Percentiles rank a stretch among this genome's conserved stretches.
These are phyloP conservation scores for Pichia sp. DNA, from an alignment of 1,139 yeast genomes.

Conservation along the genomic window DNA sequence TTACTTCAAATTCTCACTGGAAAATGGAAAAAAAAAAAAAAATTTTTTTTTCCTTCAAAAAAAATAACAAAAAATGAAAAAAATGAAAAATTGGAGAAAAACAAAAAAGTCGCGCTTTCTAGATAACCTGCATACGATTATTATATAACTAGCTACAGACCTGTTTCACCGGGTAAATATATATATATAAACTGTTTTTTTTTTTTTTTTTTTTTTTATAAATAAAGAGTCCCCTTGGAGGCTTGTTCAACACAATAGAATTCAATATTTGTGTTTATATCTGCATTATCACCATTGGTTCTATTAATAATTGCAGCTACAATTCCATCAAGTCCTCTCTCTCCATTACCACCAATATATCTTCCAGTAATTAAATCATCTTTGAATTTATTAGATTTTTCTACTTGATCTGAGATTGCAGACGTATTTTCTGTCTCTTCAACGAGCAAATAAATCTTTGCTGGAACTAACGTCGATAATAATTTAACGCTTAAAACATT, in stretches of 20 bases:
- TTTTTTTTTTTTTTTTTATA: not conserved
- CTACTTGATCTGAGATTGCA: not conserved
- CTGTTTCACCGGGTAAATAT: not conserved
- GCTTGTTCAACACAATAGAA: conserved; percentile 4
- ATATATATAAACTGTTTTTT: too few species aligned
- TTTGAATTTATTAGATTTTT: not conserved
- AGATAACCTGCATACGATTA: not conserved
- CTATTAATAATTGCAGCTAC: conserved; percentile 4
- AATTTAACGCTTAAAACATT: conserved; percentile 1
- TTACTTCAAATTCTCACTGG: not conserved
- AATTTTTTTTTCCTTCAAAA: not conserved
- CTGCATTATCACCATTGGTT: not conserved
- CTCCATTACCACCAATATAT: not conserved
- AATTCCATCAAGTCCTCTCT: conserved; percentile 3
- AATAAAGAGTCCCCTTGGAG: conserved; percentile 2
- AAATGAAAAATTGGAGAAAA: not conserved
- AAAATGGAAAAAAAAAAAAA: not conserved
- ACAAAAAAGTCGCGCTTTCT: not conserved
- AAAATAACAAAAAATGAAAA: not conserved
- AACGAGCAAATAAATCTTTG: conserved; percentile 2
- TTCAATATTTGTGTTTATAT: not conserved
- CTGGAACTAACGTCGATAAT: not conserved
- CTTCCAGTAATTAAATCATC: not conserved
- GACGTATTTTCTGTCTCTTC: conserved; percentile 7
- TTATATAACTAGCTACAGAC: too few species aligned